These are phyloP conservation scores for Clitoria ternatea DNA, from an alignment of 306 rosid genomes.

Conservation along the genomic window DNA sequence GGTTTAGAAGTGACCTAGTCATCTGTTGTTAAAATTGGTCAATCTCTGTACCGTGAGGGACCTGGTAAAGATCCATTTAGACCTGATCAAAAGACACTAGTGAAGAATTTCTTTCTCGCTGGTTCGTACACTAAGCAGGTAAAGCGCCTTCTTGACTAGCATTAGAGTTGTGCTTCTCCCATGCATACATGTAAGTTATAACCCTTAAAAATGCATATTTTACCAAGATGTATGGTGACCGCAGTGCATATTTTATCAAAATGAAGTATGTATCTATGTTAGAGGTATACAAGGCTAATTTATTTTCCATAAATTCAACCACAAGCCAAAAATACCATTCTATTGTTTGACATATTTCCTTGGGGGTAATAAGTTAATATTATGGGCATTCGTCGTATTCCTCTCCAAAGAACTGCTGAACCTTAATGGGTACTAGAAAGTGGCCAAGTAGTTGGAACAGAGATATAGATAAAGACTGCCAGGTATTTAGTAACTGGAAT, in stretches of 20 bases:
- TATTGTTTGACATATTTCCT: neutral
- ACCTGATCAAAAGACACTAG: constrained; percentile 90
- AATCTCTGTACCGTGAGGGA: constrained; percentile 84
- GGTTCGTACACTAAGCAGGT: constrained; percentile 94
- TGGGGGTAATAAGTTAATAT: too few species aligned
- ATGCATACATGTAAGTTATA: neutral
- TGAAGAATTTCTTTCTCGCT: constrained; percentile 82
- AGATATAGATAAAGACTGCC: too few species aligned
- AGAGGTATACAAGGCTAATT: too few species aligned
- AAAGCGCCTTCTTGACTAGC: neutral
- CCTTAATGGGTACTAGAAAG: too few species aligned
- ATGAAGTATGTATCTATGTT: too few species aligned
- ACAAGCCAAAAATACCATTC: neutral
- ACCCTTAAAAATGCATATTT: constrained; percentile 2
- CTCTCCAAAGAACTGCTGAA: neutral
- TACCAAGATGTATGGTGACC: neutral
- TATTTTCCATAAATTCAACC: too few species aligned
- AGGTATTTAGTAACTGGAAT: too few species aligned
- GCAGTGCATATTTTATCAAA: too few species aligned
- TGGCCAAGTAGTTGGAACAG: too few species aligned
- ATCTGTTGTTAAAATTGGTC: constrained; percentile 86
- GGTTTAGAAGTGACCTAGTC: constrained; percentile 94
- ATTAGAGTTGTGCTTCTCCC: neutral
- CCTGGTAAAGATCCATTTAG: constrained; percentile 94
- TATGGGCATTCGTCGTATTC: too few species aligned